These are phyloP conservation scores for Candida glucosophila DNA, from an alignment of 1,139 yeast genomes.

Conservation along the genomic window DNA sequence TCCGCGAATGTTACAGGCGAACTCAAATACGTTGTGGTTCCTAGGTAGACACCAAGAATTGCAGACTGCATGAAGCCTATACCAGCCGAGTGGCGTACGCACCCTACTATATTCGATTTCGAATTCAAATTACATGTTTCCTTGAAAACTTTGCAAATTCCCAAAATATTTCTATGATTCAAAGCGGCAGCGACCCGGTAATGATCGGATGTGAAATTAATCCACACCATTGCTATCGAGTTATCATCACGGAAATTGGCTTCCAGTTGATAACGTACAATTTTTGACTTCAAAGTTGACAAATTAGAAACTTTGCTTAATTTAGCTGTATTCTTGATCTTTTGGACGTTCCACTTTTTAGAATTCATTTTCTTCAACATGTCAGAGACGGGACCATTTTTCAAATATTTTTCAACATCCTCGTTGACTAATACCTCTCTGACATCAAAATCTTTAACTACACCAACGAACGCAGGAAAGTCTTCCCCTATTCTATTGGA, in stretches of 20 bases:
- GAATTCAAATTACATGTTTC: slow-evolving; percentile 84
- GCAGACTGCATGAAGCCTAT: slow-evolving; percentile 82
- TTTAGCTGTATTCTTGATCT: slow-evolving; percentile 61
- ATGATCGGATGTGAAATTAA: slow-evolving; percentile 68
- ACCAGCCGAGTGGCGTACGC: slow-evolving; percentile 80
- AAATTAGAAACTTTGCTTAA: slow-evolving; percentile 47
- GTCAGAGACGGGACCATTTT: slow-evolving; percentile 60
- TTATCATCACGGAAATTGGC: slow-evolving; percentile 33
- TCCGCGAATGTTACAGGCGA: slow-evolving; percentile 73
- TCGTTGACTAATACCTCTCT: slow-evolving; percentile 68
- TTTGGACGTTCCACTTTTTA: slow-evolving; percentile 39
- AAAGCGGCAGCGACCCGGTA: slow-evolving; percentile 58
- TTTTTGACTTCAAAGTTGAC: slow-evolving; percentile 37
- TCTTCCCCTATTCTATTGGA: slow-evolving; percentile 68
- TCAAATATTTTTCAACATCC: slow-evolving; percentile 65
- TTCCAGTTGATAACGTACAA: slow-evolving; percentile 38
- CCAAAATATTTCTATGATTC: slow-evolving; percentile 57
- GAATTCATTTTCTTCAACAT: slow-evolving; percentile 49
- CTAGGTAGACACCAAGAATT: slow-evolving; percentile 75
- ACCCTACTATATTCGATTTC: slow-evolving; percentile 68
- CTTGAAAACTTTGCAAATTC: slow-evolving; percentile 80
- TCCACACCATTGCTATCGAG: slow-evolving; percentile 51
- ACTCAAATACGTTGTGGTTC: slow-evolving; percentile 75
- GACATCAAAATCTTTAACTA: slow-evolving; percentile 64
- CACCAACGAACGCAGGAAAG: slow-evolving; percentile 55